Base-by-base conservation (phyloP, 257 asterid genomes). In the Ophiorrhiza pumila region DNA sequence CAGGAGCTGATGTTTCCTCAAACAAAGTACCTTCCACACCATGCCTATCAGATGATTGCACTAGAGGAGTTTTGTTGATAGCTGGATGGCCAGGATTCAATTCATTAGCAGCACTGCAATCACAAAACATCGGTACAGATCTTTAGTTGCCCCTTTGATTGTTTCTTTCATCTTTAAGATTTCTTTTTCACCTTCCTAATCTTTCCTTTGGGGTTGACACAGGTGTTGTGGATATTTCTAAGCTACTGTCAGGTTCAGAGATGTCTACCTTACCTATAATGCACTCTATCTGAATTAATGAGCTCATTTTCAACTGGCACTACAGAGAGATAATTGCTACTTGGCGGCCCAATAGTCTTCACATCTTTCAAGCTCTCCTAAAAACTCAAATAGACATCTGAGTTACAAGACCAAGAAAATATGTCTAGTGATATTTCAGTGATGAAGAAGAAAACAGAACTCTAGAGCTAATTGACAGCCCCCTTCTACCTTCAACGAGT, bases 301-400 rank as follows among this genome's bases (percentile, higher is more conserved):
- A 7, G 32, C 17, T 45, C 37, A 42, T 39, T 66, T 14, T 53
- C 49, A 23, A 61, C 14, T 46, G 35, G 68, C 49, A 65, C 39
- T 49, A 45, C 29, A 11, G 56, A 60, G 62, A 39, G 41, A 50
- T 47, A 29, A 66, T 35, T 14, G 20, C 31, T 66, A 45, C 67
- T 65, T 34, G 35, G 73, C 25, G 8, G 34, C 50, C 58, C 59
- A 72, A 8, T 45, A 12, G n/a, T 29, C 39, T 20, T 64, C 50
- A 29, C 57, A 63, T 31, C 37, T 23, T 65, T 64, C 52, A 74
- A n/a, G 66, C 68, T 66, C 59, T 50, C 69, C 77, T 35, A 63
- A 20, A n/a, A 56, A 61, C 46, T 55, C n/a, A 70, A 29, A 31
- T 39, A 18, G 22, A 27, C 20, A 32, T 43, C 27, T 41, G 22